phyloP scores from a whole-genome alignment of 352 stramenopile genomes.

The Phytophthora uliginosa region DNA sequence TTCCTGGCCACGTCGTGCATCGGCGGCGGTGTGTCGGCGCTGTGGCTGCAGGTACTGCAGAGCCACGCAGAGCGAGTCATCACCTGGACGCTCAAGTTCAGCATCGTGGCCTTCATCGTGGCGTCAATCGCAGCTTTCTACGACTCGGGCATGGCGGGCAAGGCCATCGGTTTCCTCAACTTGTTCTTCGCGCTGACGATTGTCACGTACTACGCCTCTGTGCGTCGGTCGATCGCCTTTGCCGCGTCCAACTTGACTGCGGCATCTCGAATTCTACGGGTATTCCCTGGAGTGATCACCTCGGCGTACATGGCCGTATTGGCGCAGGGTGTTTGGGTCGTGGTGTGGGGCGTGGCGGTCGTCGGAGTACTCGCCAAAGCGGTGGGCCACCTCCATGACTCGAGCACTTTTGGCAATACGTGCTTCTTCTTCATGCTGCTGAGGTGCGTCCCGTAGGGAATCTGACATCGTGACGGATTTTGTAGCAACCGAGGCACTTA shows the following conservation, averaged over 20 bases:
- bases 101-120: conserved; percentile 65
- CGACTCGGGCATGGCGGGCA: conserved; percentile 78
- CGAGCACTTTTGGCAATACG: conserved; percentile 72
- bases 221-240: conserved; percentile 81
- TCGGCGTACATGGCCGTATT: conserved; percentile 74
- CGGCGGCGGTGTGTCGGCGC: conserved; percentile 68
- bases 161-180: conserved; percentile 86
- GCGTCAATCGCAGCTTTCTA: conserved; percentile 68
- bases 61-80: conserved; percentile 79
- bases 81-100: conserved; percentile 71
- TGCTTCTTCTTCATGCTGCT: conserved; percentile 90
- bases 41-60: conserved; percentile 86
- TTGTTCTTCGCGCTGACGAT: conserved; percentile 79
- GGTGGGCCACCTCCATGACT: conserved; percentile 58
- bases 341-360: conserved; percentile 83
- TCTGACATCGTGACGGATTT: background rate
- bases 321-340: conserved; percentile 73
- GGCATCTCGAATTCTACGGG: conserved; percentile 73
- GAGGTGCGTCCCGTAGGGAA: conserved; percentile 47
- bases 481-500: background rate
- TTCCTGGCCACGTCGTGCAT: conserved; percentile 76
- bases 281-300: conserved; percentile 80
- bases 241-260: conserved; percentile 82
- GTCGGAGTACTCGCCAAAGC: conserved; percentile 79
- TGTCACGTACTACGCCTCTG: conserved; percentile 70